Evolutionary conservation across 768 basidiomycete genomes (phyloP).

Genomic region (Boletus pseudo-olivaceus): DNA sequence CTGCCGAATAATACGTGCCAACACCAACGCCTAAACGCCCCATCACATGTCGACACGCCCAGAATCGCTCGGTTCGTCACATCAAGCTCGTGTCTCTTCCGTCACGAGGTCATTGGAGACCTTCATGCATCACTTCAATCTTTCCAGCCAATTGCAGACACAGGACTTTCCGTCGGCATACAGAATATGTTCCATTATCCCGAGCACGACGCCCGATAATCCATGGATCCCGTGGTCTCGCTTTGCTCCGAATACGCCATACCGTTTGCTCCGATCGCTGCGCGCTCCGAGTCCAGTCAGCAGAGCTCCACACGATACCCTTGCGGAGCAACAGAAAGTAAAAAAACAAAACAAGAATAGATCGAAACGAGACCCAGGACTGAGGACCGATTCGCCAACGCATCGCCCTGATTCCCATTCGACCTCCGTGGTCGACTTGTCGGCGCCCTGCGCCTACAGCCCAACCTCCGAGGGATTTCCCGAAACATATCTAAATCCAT

Average conservation of each 20-base stretch:
- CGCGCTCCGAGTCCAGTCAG: neutral
- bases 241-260: neutral
- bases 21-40: neutral
- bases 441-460: neutral
- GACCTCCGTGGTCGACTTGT: neutral
- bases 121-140: neutral
- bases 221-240: slow-evolving; percentile 2
- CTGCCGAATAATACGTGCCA: slow-evolving; percentile 2
- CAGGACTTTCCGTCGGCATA: neutral
- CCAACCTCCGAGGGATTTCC: neutral
- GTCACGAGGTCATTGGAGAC: neutral
- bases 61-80: neutral
- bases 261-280: neutral
- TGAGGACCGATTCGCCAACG: neutral
- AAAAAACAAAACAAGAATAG: neutral
- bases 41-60: slow-evolving; percentile 4
- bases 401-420: slow-evolving; percentile 7
- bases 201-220: slow-evolving; percentile 1
- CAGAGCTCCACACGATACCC: neutral
- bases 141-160: neutral
- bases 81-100: neutral
- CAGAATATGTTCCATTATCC: neutral
- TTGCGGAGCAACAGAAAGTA: neutral
- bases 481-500: neutral
- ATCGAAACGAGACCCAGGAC: neutral